Evolutionary conservation across 192 early-diverging fungal genomes (phyloP).

Genomic region (Coemansia umbellata): DNA sequence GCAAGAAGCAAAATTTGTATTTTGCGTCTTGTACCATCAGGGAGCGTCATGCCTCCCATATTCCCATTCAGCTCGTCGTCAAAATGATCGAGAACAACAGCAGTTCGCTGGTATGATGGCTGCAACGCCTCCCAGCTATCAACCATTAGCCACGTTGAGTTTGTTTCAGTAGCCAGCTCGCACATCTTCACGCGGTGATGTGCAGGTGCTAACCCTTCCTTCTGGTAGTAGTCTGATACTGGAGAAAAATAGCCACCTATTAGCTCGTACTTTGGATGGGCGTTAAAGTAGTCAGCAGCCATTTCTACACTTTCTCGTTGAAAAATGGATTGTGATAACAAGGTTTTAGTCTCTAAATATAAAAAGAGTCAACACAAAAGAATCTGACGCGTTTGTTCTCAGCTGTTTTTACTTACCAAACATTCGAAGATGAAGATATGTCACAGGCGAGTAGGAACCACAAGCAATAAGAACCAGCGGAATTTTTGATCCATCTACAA

Average conservation of each 20-base stretch:
- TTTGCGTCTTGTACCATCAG: constrained; percentile 45
- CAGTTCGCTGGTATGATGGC: constrained; percentile 76
- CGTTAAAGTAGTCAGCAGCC: constrained; percentile 82
- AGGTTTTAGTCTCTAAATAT: not conserved
- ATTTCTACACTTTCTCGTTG: constrained; percentile 60
- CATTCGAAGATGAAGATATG: constrained; percentile 96
- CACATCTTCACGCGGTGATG: constrained; percentile 92
- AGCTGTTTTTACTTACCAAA: constrained; percentile 70
- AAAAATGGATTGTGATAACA: constrained; percentile 5
- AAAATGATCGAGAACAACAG: constrained; percentile 93
- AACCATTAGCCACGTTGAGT: constrained; percentile 91
- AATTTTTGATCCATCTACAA: constrained; percentile 47
- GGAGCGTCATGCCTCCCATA: constrained; percentile 60
- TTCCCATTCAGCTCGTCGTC: constrained; percentile 78
- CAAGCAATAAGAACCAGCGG: constrained; percentile 93
- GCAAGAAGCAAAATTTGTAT: constrained; percentile 91
- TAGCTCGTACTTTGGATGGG: constrained; percentile 72
- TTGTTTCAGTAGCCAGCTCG: constrained; percentile 75
- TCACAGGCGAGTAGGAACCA: constrained; percentile 96
- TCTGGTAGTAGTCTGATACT: constrained; percentile 90
- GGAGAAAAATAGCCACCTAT: constrained; percentile 97
- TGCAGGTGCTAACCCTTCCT: constrained; percentile 84
- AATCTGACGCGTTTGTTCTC: not conserved
- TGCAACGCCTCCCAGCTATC: constrained; percentile 92
- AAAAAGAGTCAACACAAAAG: not conserved